phyloP scores from a whole-genome alignment of 768 basidiomycete genomes.

The Amanita thiersii region DNA sequence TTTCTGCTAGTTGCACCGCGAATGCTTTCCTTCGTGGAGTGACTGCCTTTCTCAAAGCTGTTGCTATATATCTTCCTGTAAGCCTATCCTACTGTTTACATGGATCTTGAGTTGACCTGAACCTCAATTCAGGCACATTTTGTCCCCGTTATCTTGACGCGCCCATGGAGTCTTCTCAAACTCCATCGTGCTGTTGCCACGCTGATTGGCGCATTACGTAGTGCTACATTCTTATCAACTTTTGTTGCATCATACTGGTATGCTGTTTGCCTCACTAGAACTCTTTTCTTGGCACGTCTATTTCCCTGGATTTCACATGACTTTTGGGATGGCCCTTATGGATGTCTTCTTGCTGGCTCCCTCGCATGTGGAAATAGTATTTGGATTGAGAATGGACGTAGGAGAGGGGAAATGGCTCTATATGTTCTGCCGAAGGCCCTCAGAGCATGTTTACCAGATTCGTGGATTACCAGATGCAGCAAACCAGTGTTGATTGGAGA shows the following conservation, averaged over 20 bases:
- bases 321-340: conserved; percentile 72
- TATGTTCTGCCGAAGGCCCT: conserved; percentile 72
- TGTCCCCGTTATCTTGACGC: conserved; percentile 54
- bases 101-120: conserved; percentile 3
- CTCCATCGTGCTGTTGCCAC: conserved; percentile 32
- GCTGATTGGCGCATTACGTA: conserved; percentile 46
- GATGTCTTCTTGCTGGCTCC: conserved; percentile 58
- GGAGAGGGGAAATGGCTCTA: conserved; percentile 73
- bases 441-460: conserved; percentile 50
- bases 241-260: conserved; percentile 71
- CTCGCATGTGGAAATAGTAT: conserved; percentile 69
- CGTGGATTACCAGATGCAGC: conserved; percentile 39
- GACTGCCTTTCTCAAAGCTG: conserved; percentile 53
- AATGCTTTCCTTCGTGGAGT: conserved; percentile 48
- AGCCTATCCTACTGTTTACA: conserved; percentile 16
- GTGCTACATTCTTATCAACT: conserved; percentile 62
- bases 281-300: conserved; percentile 52
- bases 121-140: conserved; percentile 51
- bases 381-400: conserved; percentile 64
- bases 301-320: conserved; percentile 67
- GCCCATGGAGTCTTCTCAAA: conserved; percentile 43
- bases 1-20: conserved; percentile 48
- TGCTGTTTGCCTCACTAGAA: conserved; percentile 60
- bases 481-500: conserved; percentile 37
- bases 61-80: conserved; percentile 67